Conservation (phyloP, 1,284 basidiomycete species). For the Ganoderma multipileum region DNA sequence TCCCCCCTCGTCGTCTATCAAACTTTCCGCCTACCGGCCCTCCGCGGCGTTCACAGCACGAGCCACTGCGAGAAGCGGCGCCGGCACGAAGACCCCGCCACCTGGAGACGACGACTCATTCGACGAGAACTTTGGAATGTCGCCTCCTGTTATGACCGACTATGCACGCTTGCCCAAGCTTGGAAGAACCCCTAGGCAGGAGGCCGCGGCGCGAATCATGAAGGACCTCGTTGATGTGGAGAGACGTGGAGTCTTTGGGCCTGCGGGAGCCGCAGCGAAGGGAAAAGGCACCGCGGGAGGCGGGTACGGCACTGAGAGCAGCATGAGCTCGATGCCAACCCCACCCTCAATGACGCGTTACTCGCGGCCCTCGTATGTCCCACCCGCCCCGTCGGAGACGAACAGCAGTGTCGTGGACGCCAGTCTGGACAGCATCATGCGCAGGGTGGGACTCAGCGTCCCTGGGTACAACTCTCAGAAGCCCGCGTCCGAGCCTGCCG, state of each 20-base stretch:
- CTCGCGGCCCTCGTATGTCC: constrained; percentile 43
- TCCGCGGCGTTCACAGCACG: constrained; percentile 25
- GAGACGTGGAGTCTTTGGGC: constrained; percentile 31
- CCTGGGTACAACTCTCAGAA: constrained; percentile 21
- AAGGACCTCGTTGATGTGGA: constrained; percentile 56
- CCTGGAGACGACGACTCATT: constrained; percentile 48
- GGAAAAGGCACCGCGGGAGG: constrained; percentile 14
- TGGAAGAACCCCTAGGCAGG: constrained; percentile 63
- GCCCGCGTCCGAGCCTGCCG: constrained; percentile 2
- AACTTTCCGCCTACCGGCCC: constrained; percentile 30
- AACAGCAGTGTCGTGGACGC: constrained; percentile 44
- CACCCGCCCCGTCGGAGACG: constrained; percentile 45
- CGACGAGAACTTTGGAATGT: constrained; percentile 80
- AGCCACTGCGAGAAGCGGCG: constrained; percentile 1
- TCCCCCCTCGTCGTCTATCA: constrained; percentile 37
- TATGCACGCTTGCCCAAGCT: constrained; percentile 72
- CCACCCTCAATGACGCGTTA: constrained; percentile 75
- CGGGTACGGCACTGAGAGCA: constrained; percentile 52
- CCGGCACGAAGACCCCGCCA: constrained; percentile 36
- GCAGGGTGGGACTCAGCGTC: constrained; percentile 51
- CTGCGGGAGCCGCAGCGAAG: constrained; percentile 20
- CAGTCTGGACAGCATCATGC: constrained; percentile 59
- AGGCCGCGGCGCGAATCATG: constrained; percentile 72
- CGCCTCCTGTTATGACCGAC: constrained; percentile 86
- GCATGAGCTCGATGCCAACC: constrained; percentile 68